Conservation (phyloP, 164 flowering plant genomes). For the Annona cherimola region DNA sequence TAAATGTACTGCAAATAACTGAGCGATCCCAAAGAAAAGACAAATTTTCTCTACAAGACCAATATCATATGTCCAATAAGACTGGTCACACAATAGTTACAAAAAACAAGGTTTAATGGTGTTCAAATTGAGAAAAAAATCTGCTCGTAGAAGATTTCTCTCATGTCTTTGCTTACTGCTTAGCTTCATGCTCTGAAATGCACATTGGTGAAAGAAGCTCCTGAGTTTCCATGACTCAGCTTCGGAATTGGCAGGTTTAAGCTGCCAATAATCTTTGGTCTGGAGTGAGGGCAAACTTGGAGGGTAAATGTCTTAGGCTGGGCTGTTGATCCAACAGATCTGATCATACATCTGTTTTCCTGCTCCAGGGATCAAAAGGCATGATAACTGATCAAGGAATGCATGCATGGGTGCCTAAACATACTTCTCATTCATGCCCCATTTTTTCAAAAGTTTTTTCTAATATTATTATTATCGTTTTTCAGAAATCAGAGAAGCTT, state of each 20-base stretch:
- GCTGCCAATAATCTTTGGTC: conserved; percentile 25
- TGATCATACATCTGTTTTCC: conserved; percentile 60
- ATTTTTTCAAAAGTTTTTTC: too few species aligned
- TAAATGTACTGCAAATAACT: too few species aligned
- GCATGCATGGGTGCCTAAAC: neutral
- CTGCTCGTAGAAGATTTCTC: conserved; percentile 28
- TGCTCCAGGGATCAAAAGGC: conserved; percentile 34
- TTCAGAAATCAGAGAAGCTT: too few species aligned
- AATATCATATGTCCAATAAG: neutral
- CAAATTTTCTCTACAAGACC: neutral
- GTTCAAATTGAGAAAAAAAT: conserved; percentile 5
- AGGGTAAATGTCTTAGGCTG: conserved; percentile 34
- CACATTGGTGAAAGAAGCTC: conserved; percentile 25
- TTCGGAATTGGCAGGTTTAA: conserved; percentile 21
- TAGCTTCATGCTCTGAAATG: conserved; percentile 39
- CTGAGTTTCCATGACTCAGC: conserved; percentile 23
- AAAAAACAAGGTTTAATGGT: neutral
- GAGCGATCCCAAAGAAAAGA: too few species aligned
- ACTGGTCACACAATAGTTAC: neutral
- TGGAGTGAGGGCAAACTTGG: conserved; percentile 26
- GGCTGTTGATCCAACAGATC: conserved; percentile 32
- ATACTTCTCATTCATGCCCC: neutral
- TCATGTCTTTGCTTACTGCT: conserved; percentile 10
- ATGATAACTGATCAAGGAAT: neutral
- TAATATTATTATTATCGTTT: too few species aligned